Conservation (phyloP, 139 green algal species). For the Microglena sp. region DNA sequence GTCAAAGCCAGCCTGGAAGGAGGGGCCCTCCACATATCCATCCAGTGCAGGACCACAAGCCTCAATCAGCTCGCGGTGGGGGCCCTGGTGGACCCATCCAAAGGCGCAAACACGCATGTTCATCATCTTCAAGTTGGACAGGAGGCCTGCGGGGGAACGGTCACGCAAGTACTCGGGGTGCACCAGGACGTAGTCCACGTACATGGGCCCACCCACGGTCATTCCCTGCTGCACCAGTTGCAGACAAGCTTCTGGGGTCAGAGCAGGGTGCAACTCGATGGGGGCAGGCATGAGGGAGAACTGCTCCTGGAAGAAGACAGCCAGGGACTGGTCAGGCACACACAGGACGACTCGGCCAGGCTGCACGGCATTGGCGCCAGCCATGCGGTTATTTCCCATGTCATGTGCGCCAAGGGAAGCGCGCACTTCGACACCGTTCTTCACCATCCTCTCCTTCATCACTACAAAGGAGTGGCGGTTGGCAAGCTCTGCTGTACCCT, state of each 20-base stretch:
- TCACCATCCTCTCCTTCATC: constrained; percentile 32
- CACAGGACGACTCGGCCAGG: constrained; percentile 31
- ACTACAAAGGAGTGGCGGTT: constrained; percentile 34
- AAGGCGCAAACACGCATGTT: constrained; percentile 24
- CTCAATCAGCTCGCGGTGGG: constrained; percentile 33
- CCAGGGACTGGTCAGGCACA: constrained; percentile 32
- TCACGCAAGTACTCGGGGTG: constrained; percentile 41
- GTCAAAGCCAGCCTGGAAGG: constrained; percentile 23
- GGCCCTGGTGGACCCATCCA: constrained; percentile 33
- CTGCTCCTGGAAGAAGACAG: constrained; percentile 42
- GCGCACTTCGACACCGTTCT: constrained; percentile 31
- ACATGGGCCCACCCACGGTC: constrained; percentile 26
- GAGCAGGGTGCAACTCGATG: constrained; percentile 30
- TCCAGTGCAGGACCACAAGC: constrained; percentile 20
- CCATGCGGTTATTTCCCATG: constrained; percentile 5
- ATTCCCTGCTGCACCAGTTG: constrained; percentile 29
- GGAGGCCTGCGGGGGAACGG: constrained; percentile 5
- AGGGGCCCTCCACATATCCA: constrained; percentile 36
- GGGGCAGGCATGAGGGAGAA: constrained; percentile 24
- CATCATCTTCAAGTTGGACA: constrained; percentile 10
- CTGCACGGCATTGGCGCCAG: not conserved
- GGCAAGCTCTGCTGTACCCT: constrained; percentile 23
- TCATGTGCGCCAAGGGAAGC: constrained; percentile 18
- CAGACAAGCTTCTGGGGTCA: constrained; percentile 25
- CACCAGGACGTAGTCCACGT: constrained; percentile 38